Percentiles rank a stretch among this genome's conserved stretches.
Conservation (phyloP, 495 filamentous ascomycete genomes). For the Aspergillus diversus region DNA sequence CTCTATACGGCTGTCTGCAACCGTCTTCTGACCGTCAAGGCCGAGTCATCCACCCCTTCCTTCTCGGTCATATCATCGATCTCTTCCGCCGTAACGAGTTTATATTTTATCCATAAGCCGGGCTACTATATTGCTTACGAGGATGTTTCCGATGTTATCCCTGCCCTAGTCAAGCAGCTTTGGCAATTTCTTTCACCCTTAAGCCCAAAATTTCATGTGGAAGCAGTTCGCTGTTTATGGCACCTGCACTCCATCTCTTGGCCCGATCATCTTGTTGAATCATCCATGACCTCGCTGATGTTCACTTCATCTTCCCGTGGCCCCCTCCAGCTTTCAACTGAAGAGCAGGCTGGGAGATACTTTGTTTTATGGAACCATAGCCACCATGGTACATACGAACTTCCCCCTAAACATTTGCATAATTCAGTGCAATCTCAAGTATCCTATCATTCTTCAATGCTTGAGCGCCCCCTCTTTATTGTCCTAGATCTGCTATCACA, state of each 20-base stretch:
- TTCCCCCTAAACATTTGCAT: conserved; percentile 54
- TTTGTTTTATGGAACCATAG: conserved; percentile 80
- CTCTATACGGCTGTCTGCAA: conserved; percentile 60
- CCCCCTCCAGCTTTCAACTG: conserved; percentile 36
- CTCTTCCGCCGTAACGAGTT: conserved; percentile 60
- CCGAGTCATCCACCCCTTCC: conserved; percentile 34
- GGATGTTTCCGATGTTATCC: conserved; percentile 67
- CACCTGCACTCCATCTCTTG: conserved; percentile 71
- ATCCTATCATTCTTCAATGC: conserved; percentile 59
- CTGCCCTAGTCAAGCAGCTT: conserved; percentile 66
- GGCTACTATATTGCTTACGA: conserved; percentile 55
- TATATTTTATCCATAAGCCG: conserved; percentile 57
- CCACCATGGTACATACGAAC: conserved; percentile 62
- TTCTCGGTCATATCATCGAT: conserved; percentile 60
- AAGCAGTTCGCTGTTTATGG: conserved; percentile 85
- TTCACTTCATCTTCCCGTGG: conserved; percentile 43
- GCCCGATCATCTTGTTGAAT: conserved; percentile 69
- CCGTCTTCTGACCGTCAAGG: conserved; percentile 26
- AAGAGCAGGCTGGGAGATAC: conserved; percentile 58
- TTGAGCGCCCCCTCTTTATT: conserved; percentile 81
- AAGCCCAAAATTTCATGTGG: conserved; percentile 89
- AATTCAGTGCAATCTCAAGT: conserved; percentile 41
- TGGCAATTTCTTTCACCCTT: conserved; percentile 81
- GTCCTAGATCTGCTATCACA: conserved; percentile 79
- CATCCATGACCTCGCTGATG: conserved; percentile 76